Percentiles rank a stretch among this genome's conserved stretches.
These are phyloP conservation scores for Hypoxylon lienhwacheense DNA, from an alignment of 495 filamentous ascomycete genomes.

Conservation along the genomic window DNA sequence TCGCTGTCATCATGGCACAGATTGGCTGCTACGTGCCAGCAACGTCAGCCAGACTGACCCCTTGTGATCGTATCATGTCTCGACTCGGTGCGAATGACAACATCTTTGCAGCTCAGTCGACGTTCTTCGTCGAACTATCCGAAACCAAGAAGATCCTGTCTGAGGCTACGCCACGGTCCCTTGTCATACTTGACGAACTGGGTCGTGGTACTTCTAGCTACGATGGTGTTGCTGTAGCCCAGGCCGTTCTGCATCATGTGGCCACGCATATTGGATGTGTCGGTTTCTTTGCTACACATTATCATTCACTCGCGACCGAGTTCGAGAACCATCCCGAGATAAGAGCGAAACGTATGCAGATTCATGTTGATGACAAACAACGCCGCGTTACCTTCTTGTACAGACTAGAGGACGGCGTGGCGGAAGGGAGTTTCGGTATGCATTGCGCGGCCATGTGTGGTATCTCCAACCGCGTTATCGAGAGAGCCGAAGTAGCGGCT, in stretches of 20 bases:
- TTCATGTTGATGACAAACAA: constrained; percentile 85
- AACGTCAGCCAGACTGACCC: constrained; percentile 79
- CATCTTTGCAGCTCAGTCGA: constrained; percentile 96
- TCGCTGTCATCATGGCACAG: constrained; percentile 98
- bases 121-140: constrained; percentile 96
- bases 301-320: constrained; percentile 89
- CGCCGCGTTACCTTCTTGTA: constrained; percentile 91
- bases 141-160: constrained; percentile 98
- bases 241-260: constrained; percentile 93
- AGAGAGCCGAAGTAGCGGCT: constrained; percentile 86
- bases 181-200: constrained; percentile 97
- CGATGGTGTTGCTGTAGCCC: constrained; percentile 94
- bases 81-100: constrained; percentile 98
- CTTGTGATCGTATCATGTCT: constrained; percentile 97
- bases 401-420: constrained; percentile 90
- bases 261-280: constrained; percentile 90
- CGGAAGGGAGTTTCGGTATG: constrained; percentile 98
- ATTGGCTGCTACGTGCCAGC: constrained; percentile 93
- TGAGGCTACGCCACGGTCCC: constrained; percentile 89
- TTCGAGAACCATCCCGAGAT: constrained; percentile 90
- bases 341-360: constrained; percentile 82
- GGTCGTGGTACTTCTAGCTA: constrained; percentile 92
- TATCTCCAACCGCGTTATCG: constrained; percentile 79
- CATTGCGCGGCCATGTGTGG: constrained; percentile 99
- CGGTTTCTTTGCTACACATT: constrained; percentile 98